phyloP scores from a whole-genome alignment of 371 early-diverging fungal species.

The Apophysomyces trapeziformis region DNA sequence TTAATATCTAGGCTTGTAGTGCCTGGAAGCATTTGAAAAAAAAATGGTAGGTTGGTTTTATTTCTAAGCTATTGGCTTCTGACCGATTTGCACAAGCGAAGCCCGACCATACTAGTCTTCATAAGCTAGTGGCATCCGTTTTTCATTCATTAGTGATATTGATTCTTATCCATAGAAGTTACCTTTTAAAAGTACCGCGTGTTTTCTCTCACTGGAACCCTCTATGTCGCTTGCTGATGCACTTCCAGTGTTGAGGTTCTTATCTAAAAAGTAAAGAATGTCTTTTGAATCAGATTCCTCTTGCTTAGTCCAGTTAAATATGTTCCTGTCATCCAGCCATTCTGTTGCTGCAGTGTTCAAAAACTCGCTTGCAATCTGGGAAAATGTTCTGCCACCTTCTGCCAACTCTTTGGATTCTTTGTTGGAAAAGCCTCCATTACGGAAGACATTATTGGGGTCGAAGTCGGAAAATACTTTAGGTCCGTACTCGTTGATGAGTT shows the following conservation, averaged over 20 bases:
- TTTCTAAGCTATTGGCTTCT: too few species aligned
- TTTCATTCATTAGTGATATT: too few species aligned
- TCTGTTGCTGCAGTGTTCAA: conserved; percentile 48
- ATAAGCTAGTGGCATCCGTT: too few species aligned
- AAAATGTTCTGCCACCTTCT: conserved; percentile 38
- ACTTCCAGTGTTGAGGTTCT: conserved; percentile 27
- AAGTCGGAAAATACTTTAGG: conserved; percentile 87
- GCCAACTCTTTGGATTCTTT: conserved; percentile 40
- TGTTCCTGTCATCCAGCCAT: conserved; percentile 59
- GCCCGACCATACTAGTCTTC: too few species aligned
- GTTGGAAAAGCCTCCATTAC: conserved; percentile 24
- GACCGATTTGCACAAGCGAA: too few species aligned
- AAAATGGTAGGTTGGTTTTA: too few species aligned
- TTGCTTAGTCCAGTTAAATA: conserved; percentile 61
- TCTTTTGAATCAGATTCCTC: conserved; percentile 56
- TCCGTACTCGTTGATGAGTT: conserved; percentile 84
- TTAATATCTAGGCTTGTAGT: too few species aligned
- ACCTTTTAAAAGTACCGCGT: neutral
- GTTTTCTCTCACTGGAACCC: neutral
- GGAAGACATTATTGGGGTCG: conserved; percentile 50
- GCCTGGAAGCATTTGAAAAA: too few species aligned
- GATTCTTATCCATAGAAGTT: too few species aligned
- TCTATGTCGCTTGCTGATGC: neutral
- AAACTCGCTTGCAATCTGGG: conserved; percentile 42
- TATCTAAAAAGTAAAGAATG: conserved; percentile 54